Conservation (phyloP, 768 basidiomycete genomes). For the Kwoniella europaea region DNA sequence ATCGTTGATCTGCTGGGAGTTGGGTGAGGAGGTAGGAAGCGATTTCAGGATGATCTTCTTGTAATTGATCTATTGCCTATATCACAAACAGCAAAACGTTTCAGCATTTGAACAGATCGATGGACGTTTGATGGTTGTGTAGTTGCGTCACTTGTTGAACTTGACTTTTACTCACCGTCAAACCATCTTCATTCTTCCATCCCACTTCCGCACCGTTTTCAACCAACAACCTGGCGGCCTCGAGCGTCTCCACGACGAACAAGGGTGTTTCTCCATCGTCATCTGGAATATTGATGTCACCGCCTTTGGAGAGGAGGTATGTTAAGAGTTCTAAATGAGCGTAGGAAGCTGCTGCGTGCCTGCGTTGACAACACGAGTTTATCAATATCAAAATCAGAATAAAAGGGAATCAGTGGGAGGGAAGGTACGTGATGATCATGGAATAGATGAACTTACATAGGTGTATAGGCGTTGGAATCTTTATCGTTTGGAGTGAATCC, state of each 20-base stretch:
- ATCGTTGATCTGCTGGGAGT: conserved; percentile 2
- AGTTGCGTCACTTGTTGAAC: too few relatives aligned
- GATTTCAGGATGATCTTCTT: conserved; percentile 53
- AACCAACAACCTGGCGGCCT: conserved; percentile 77
- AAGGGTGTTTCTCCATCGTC: conserved; percentile 89
- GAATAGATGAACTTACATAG: conserved; percentile 41
- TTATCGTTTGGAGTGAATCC: conserved; percentile 48
- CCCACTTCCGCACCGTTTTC: conserved; percentile 73
- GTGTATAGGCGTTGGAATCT: conserved; percentile 56
- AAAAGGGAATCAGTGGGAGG: too few relatives aligned
- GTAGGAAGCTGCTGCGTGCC: conserved; percentile 94
- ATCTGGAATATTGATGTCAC: conserved; percentile 84
- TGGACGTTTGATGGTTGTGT: too few relatives aligned
- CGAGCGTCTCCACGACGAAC: conserved; percentile 82
- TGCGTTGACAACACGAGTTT: conserved; percentile 58
- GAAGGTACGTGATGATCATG: too few relatives aligned
- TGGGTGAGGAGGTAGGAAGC: conserved; percentile 44
- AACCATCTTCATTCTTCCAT: conserved; percentile 71
- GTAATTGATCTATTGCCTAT: conserved; percentile 50
- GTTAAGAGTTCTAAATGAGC: conserved; percentile 75
- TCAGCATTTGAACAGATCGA: too few relatives aligned
- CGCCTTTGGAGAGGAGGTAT: conserved; percentile 81
- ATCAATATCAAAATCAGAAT: too few relatives aligned
- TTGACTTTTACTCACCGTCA: conserved; percentile 67
- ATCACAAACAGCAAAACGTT: too few relatives aligned